These are phyloP conservation scores for Ciborinia camelliae DNA, from an alignment of 2,329 filamentous ascomycete species.

Conservation along the genomic window DNA sequence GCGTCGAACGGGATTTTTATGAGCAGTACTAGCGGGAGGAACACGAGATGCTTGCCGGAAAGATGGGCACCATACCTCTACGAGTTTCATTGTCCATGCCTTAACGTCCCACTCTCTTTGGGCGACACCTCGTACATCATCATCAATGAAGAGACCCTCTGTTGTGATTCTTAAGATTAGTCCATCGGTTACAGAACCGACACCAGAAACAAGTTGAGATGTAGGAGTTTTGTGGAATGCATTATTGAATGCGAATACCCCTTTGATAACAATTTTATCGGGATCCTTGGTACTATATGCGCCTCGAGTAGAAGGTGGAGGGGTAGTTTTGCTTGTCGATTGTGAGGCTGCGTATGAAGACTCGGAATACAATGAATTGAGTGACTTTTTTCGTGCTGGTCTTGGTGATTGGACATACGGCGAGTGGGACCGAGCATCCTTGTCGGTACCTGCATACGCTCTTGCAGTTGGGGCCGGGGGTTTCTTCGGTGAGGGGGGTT, in stretches of 20 bases:
- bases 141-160: slow-evolving; percentile 94
- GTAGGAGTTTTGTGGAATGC: slow-evolving; percentile 82
- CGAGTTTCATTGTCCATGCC: slow-evolving; percentile 90
- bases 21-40: slow-evolving; percentile 33
- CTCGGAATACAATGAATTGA: slow-evolving; percentile 72
- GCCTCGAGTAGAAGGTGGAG: slow-evolving; percentile 72
- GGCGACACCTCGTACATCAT: slow-evolving; percentile 85
- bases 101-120: slow-evolving; percentile 99
- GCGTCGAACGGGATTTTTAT: slow-evolving; percentile 34
- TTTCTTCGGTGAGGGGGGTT: slow-evolving; percentile 42
- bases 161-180: slow-evolving; percentile 88
- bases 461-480: slow-evolving; percentile 51
- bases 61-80: slow-evolving; percentile 82
- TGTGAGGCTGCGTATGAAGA: slow-evolving; percentile 83
- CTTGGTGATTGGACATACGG: slow-evolving; percentile 69
- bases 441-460: slow-evolving; percentile 58
- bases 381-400: slow-evolving; percentile 55
- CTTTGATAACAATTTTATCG: slow-evolving; percentile 92
- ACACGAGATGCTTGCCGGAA: slow-evolving; percentile 45
- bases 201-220: slow-evolving; percentile 83
- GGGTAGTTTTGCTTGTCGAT: slow-evolving; percentile 78
- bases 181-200: slow-evolving; percentile 84
- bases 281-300: slow-evolving; percentile 87
- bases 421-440: slow-evolving; percentile 66
- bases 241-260: slow-evolving; percentile 90